A percentile compares a stretch with the other conserved stretches of the same genome.
Conservation (phyloP, 108 stramenopile genomes). For the Skeletonema grethae region DNA sequence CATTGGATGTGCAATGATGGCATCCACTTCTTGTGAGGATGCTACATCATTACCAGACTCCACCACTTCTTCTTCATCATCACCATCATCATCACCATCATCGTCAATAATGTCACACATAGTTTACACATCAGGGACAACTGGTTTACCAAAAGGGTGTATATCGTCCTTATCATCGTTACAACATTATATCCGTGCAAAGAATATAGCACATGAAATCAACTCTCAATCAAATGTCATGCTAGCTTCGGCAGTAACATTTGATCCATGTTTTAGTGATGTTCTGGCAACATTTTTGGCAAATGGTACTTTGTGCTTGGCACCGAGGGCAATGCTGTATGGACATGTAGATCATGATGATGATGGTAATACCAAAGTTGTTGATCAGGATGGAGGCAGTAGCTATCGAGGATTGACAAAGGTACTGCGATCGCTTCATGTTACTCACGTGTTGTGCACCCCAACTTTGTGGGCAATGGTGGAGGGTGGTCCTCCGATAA, state of each 20-base stretch:
- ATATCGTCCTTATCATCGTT: slow-evolving; percentile 68
- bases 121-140: slow-evolving; percentile 96
- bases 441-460: neutral
- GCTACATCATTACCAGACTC: neutral
- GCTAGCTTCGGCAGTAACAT: slow-evolving; percentile 77
- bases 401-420: slow-evolving; percentile 22
- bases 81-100: neutral
- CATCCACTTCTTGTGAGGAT: neutral
- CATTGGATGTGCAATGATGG: slow-evolving; percentile 6
- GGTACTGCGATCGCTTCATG: slow-evolving; percentile 31
- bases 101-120: slow-evolving; percentile 61
- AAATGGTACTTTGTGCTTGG: slow-evolving; percentile 59
- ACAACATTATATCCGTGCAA: slow-evolving; percentile 61
- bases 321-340: slow-evolving; percentile 47
- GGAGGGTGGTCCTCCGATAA: slow-evolving; percentile 22
- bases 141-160: slow-evolving; percentile 94
- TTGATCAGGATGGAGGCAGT: neutral
- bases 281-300: slow-evolving; percentile 69
- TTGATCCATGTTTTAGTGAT: slow-evolving; percentile 87
- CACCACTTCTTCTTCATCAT: neutral
- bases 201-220: slow-evolving; percentile 68
- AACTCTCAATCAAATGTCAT: slow-evolving; percentile 49
- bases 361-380: neutral
- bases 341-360: slow-evolving; percentile 7
- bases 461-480: slow-evolving; percentile 78